Evolutionary conservation across 164 flowering plant species (phyloP).

Genomic region (Amborella trichopoda): DNA sequence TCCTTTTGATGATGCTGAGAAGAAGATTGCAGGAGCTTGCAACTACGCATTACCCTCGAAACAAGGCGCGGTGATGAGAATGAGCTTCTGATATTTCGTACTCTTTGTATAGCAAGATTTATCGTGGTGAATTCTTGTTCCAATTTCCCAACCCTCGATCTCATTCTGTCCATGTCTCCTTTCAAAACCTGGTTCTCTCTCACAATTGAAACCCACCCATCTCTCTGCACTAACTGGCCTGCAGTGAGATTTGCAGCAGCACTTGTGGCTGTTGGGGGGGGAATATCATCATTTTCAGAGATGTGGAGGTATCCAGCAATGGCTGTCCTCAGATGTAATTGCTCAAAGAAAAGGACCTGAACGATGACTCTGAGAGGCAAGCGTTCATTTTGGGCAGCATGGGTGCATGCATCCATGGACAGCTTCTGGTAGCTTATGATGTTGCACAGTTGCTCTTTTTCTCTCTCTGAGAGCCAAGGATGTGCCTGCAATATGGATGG

Average conservation of each 20-base stretch:
- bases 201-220: conserved; percentile 80
- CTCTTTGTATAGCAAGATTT: conserved; percentile 58
- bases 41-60: conserved; percentile 41
- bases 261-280: conserved; percentile 19
- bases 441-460: conserved; percentile 68
- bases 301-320: conserved; percentile 45
- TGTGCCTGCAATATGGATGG: too few relatives aligned
- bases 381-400: conserved; percentile 85
- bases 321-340: conserved; percentile 75
- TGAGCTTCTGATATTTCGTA: conserved; percentile 46
- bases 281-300: conserved; percentile 37
- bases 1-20: neutral
- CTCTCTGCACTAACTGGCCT: conserved; percentile 48
- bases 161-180: conserved; percentile 76
- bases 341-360: conserved; percentile 93
- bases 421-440: conserved; percentile 75
- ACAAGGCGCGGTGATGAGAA: conserved; percentile 57
- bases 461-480: conserved; percentile 73
- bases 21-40: conserved; percentile 44
- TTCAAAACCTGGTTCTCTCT: conserved; percentile 69
- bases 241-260: conserved; percentile 19
- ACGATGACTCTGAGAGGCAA: conserved; percentile 76
- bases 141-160: conserved; percentile 63
- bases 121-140: conserved; percentile 70
- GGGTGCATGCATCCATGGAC: conserved; percentile 90